Percentiles rank a stretch among this genome's conserved stretches.
These are phyloP conservation scores for Friedmanniomyces endolithicus DNA, from an alignment of 495 filamentous ascomycete genomes.

Conservation along the genomic window DNA sequence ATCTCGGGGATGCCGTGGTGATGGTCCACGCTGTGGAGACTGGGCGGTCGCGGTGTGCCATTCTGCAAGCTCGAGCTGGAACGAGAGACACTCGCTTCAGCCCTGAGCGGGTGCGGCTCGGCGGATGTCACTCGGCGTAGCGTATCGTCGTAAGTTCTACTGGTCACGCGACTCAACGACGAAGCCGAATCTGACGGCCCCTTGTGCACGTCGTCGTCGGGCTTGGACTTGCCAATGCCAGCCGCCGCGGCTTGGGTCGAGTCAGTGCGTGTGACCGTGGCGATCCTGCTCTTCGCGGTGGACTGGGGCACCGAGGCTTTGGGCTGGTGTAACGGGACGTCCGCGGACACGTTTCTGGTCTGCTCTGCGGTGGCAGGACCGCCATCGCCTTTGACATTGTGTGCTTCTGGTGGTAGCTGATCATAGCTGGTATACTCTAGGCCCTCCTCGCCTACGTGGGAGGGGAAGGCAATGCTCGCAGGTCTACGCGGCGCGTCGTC, in stretches of 20 bases:
- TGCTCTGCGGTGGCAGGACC: conserved; percentile 40
- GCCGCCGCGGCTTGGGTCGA: conserved; percentile 69
- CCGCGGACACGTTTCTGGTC: conserved; percentile 63
- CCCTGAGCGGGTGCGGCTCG: conserved; percentile 30
- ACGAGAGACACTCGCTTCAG: conserved; percentile 30
- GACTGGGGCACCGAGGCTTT: conserved; percentile 68
- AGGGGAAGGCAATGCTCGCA: conserved; percentile 60
- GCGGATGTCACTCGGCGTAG: conserved; percentile 7
- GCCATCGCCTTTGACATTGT: conserved; percentile 4
- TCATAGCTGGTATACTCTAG: conserved; percentile 65
- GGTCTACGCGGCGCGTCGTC: conserved; percentile 46
- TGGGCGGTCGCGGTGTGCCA: conserved; percentile 35
- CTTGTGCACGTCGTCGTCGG: conserved; percentile 43
- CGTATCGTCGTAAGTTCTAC: conserved; percentile 3
- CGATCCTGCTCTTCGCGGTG: conserved; percentile 67
- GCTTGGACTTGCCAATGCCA: conserved; percentile 57
- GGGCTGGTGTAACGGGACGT: conserved; percentile 81
- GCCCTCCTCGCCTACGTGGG: conserved; percentile 79
- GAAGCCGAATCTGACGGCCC: conserved; percentile 36
- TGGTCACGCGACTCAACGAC: conserved; percentile 16
- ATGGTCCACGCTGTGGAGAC: conserved; percentile 31
- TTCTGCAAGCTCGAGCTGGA: conserved; percentile 43
- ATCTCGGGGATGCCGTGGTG: conserved; percentile 70
- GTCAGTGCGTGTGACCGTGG: conserved; percentile 77
- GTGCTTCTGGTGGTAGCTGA: conserved; percentile 25